These are phyloP conservation scores for Salinomyces thailandicus DNA, from an alignment of 2,329 filamentous ascomycete genomes.

Conservation along the genomic window DNA sequence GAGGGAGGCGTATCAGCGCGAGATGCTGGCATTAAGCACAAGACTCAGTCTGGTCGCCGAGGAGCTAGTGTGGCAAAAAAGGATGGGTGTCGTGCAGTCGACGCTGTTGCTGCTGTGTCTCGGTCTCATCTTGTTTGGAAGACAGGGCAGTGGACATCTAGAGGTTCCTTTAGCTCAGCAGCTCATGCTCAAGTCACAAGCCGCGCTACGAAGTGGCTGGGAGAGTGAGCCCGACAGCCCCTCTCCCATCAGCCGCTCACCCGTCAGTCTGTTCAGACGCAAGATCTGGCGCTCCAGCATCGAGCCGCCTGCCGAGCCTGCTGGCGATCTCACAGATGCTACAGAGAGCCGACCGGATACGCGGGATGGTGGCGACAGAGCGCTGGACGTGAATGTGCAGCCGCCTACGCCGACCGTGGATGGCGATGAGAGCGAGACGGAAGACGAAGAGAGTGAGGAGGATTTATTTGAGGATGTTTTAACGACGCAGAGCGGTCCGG, in stretches of 20 bases:
- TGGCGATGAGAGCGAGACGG: conserved; percentile 8
- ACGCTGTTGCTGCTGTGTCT: conserved; percentile 79
- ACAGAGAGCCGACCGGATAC: conserved; percentile 19
- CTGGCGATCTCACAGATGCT: neutral
- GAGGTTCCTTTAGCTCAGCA: conserved; percentile 39
- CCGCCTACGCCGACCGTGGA: conserved; percentile 26
- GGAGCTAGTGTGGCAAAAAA: conserved; percentile 72
- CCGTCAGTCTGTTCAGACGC: conserved; percentile 22
- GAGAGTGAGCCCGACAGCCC: conserved; percentile 29
- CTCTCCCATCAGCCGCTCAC: conserved; percentile 22
- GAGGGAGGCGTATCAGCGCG: conserved; percentile 69
- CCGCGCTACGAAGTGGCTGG: conserved; percentile 22
- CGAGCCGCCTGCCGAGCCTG: conserved; percentile 4
- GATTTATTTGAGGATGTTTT: conserved; percentile 6
- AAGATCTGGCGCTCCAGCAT: conserved; percentile 26
- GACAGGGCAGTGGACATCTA: conserved; percentile 23
- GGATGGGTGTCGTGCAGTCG: conserved; percentile 87
- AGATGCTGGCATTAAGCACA: conserved; percentile 70
- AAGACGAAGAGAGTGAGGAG: conserved; percentile 12
- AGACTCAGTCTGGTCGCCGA: conserved; percentile 85
- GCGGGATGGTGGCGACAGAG: conserved; percentile 4
- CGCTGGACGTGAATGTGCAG: conserved; percentile 22
- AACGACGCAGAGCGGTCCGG: conserved; percentile 33
- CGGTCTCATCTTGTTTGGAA: conserved; percentile 68
- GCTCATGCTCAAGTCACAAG: conserved; percentile 28